These are phyloP conservation scores for Euphorbia lathyris DNA, from an alignment of 345 rosid species.

Conservation along the genomic window DNA sequence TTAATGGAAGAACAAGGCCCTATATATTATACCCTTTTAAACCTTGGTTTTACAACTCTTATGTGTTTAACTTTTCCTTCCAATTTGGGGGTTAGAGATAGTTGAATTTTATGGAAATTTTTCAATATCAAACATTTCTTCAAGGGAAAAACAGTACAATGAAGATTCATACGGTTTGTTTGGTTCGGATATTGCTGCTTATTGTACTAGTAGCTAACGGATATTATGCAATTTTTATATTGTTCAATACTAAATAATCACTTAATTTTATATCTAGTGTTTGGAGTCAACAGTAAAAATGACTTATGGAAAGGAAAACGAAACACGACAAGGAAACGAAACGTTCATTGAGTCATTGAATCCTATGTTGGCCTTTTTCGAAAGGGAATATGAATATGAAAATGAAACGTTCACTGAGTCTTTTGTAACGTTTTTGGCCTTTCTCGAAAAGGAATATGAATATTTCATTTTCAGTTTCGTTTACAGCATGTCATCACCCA, in stretches of 20 bases:
- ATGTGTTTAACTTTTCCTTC: neutral
- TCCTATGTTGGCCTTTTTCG: too few relatives aligned
- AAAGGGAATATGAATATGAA: too few relatives aligned
- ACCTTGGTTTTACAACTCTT: neutral
- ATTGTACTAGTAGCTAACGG: too few relatives aligned
- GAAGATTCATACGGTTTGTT: constrained; percentile 4
- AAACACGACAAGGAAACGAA: too few relatives aligned
- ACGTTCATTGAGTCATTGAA: too few relatives aligned
- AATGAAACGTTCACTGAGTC: too few relatives aligned
- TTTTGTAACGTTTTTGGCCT: neutral
- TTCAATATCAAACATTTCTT: neutral
- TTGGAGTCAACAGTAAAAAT: too few relatives aligned
- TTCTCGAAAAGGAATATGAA: neutral
- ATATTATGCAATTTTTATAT: too few relatives aligned
- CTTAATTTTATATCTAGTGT: too few relatives aligned
- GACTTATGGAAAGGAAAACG: too few relatives aligned
- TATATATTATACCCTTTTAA: constrained; percentile 7
- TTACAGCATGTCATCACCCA: neutral
- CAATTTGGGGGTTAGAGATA: constrained; percentile 3
- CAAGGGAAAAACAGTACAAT: neutral
- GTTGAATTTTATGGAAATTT: neutral
- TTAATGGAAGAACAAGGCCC: constrained; percentile 26
- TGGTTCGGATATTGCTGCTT: too few relatives aligned
- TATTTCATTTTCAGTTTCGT: constrained; percentile 8
- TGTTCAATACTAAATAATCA: too few relatives aligned